Evolutionary conservation across 352 stramenopile genomes (phyloP).

Genomic region (Phytophthora pseudosyringae): DNA sequence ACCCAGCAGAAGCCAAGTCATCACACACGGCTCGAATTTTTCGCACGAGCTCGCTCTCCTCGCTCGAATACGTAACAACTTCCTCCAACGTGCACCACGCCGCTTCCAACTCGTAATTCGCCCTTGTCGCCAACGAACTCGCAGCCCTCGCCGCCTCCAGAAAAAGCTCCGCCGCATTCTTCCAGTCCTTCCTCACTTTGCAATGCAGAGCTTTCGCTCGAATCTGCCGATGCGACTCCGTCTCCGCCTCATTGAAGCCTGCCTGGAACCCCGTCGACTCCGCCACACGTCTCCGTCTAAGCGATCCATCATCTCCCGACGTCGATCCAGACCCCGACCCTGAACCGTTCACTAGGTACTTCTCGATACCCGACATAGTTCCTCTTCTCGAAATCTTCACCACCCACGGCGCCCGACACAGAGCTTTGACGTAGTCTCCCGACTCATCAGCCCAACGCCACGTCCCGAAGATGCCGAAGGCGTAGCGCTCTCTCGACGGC

Average conservation of each 20-base stretch:
- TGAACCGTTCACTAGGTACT: slow-evolving; percentile 43
- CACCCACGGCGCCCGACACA: slow-evolving; percentile 64
- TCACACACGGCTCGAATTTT: slow-evolving; percentile 64
- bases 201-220: slow-evolving; percentile 66
- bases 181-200: slow-evolving; percentile 81
- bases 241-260: slow-evolving; percentile 18
- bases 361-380: slow-evolving; percentile 54
- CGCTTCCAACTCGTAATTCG: slow-evolving; percentile 67
- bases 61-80: slow-evolving; percentile 42
- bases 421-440: slow-evolving; percentile 41
- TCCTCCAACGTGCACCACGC: slow-evolving; percentile 74
- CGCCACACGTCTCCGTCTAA: slow-evolving; percentile 22
- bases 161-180: slow-evolving; percentile 56
- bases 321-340: neutral
- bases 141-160: slow-evolving; percentile 53
- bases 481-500: slow-evolving; percentile 62
- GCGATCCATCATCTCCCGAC: slow-evolving; percentile 8
- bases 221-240: slow-evolving; percentile 55
- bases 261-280: slow-evolving; percentile 12
- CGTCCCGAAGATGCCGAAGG: slow-evolving; percentile 66
- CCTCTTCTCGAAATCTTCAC: slow-evolving; percentile 57
- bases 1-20: slow-evolving; percentile 57
- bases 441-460: slow-evolving; percentile 78
- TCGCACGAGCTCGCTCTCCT: slow-evolving; percentile 44
- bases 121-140: slow-evolving; percentile 43